Percentiles rank a stretch among this genome's conserved stretches.
Evolutionary conservation across 2,329 filamentous ascomycete genomes (phyloP).

Genomic region (Trichothecium sympodiale): DNA sequence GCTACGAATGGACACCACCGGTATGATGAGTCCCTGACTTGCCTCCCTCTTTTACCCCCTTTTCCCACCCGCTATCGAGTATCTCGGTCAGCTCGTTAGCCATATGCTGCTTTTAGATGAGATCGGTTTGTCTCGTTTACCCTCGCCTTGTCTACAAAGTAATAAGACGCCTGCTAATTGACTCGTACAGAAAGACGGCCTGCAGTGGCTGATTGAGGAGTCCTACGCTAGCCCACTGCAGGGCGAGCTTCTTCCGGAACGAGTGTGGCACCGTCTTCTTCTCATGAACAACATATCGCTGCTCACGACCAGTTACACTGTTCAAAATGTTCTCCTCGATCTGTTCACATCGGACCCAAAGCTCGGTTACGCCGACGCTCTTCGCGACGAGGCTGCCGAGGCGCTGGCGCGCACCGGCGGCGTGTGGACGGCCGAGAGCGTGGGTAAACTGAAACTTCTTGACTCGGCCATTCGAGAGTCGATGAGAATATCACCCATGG

Average conservation of each 20-base stretch:
- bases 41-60: too few species aligned
- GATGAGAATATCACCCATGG: neutral
- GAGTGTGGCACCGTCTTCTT: neutral
- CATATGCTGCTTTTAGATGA: too few species aligned
- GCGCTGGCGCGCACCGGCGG: neutral
- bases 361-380: neutral
- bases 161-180: too few species aligned
- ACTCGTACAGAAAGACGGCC: too few species aligned
- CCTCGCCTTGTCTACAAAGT: too few species aligned
- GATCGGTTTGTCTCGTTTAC: too few species aligned
- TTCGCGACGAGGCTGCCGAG: neutral
- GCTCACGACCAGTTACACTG: slow-evolving; percentile 1
- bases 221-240: too few species aligned
- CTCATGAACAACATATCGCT: slow-evolving; percentile 1
- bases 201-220: too few species aligned
- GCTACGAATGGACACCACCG: too few species aligned
- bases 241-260: neutral
- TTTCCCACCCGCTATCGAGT: too few species aligned
- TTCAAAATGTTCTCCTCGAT: slow-evolving; percentile 1
- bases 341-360: neutral
- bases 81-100: too few species aligned
- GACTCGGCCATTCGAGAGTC: neutral
- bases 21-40: too few species aligned
- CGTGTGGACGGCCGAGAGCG: neutral
- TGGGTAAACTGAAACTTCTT: neutral